These are phyloP conservation scores for Protomyces arabidopsidicola DNA, from an alignment of 1,139 yeast species.

Conservation along the genomic window DNA sequence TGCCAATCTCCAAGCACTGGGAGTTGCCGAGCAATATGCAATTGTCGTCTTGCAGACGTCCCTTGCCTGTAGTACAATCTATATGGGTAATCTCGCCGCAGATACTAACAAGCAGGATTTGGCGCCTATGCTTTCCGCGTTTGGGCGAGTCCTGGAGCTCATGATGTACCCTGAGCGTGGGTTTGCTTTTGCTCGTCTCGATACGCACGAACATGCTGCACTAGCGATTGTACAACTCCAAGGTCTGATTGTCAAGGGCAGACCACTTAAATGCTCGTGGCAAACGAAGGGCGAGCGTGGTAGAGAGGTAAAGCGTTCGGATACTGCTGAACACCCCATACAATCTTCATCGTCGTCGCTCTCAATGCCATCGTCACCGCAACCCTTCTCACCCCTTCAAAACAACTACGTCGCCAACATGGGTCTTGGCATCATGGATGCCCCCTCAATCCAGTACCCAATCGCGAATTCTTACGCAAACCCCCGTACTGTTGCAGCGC, in stretches of 20 bases:
- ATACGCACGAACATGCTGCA: constrained; percentile 83
- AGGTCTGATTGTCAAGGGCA: constrained; percentile 71
- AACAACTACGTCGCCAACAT: not conserved
- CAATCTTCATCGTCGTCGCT: not conserved
- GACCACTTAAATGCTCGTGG: constrained; percentile 78
- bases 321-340: not conserved
- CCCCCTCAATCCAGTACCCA: not conserved
- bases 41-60: constrained; percentile 10
- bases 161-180: constrained; percentile 77
- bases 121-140: constrained; percentile 69
- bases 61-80: constrained; percentile 61
- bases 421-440: not conserved
- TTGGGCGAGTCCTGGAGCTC: constrained; percentile 77
- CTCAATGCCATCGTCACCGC: not conserved
- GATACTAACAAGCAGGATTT: constrained; percentile 68
- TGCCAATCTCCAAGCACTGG: not conserved
- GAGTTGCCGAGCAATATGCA: not conserved
- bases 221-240: constrained; percentile 75
- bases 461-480: not conserved
- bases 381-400: not conserved
- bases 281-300: not conserved
- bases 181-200: constrained; percentile 81
- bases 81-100: constrained; percentile 79
- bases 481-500: not conserved
- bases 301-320: no score